A percentile compares a stretch with the other conserved stretches of the same genome.
phyloP scores from a whole-genome alignment of 73 alveolate species.

The Durusdinium trenchii region DNA sequence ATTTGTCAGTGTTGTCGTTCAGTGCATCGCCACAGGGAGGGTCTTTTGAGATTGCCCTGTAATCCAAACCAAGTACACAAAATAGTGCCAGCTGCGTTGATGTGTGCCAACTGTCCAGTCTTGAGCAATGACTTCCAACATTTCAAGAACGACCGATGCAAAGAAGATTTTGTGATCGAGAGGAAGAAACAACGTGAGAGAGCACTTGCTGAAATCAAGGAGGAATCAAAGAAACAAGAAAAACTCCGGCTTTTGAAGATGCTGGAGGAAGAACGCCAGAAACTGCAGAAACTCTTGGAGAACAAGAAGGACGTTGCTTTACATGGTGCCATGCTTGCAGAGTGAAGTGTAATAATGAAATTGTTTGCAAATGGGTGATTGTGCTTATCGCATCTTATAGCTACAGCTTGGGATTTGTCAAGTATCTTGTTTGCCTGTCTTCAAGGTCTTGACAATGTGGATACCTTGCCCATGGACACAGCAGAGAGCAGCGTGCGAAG shows the following conservation, averaged over 20 bases:
- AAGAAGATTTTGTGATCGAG: not conserved
- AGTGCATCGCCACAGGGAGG: not conserved
- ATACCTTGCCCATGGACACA: not conserved
- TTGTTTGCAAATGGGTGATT: not conserved
- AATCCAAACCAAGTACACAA: not conserved
- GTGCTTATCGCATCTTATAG: not conserved
- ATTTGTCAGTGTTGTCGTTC: not conserved
- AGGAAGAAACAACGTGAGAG: not conserved
- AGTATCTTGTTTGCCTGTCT: not conserved
- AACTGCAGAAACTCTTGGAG: not conserved
- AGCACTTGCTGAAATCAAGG: not conserved
- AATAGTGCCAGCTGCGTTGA: not conserved
- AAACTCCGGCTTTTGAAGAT: not conserved
- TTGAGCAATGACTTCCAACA: not conserved
- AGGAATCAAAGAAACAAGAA: not conserved
- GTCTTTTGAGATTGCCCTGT: not conserved
- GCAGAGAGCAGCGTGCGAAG: not conserved
- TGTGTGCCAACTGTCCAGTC: not conserved
- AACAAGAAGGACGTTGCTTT: not conserved
- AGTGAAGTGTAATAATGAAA: not conserved
- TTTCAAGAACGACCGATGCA: not conserved
- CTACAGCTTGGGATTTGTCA: no score
- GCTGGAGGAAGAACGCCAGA: not conserved
- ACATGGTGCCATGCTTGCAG: not conserved
- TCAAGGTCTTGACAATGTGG: not conserved